phyloP scores from a whole-genome alignment of 1,284 basidiomycete species.

The Rhodotorula sp. region DNA sequence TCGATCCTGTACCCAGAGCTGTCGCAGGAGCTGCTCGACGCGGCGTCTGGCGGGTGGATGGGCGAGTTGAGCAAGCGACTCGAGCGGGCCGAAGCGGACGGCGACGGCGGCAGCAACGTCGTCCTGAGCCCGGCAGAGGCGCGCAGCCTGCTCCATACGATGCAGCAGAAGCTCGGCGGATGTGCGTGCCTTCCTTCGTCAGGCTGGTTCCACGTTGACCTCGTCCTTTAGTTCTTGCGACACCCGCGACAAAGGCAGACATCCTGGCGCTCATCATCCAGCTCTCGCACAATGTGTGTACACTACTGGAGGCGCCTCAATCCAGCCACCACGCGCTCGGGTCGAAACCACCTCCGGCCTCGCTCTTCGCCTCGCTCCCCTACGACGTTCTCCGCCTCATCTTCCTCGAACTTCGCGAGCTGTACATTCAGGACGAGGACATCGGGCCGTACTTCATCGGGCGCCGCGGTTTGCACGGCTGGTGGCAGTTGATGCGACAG shows the following conservation, averaged over 20 bases:
- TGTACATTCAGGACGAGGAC: background rate
- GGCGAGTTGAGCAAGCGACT: background rate
- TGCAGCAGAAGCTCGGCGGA: background rate
- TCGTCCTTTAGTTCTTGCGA: background rate
- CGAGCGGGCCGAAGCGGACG: background rate
- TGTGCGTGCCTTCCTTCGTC: background rate
- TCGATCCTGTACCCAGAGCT: too few relatives aligned
- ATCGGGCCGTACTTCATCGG: background rate
- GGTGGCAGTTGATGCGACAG: background rate
- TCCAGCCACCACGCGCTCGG: background rate
- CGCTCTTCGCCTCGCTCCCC: conserved; percentile 7
- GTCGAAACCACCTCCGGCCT: background rate
- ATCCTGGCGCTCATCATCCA: background rate
- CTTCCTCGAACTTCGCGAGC: conserved; percentile 11
- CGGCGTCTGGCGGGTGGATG: background rate
- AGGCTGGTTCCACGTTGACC: background rate
- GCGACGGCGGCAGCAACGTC: background rate
- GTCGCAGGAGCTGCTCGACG: too few relatives aligned
- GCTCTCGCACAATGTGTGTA: background rate
- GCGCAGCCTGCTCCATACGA: background rate
- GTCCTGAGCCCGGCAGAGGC: background rate
- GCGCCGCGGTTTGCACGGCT: background rate
- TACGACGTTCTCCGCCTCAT: conserved; percentile 25
- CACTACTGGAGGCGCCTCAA: background rate
- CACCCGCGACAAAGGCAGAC: conserved; percentile 4